Evolutionary conservation across 1,284 basidiomycete genomes (phyloP), one percentile per base, ranked within the genome.

Genomic region (Malassezia yamatoensis): DNA sequence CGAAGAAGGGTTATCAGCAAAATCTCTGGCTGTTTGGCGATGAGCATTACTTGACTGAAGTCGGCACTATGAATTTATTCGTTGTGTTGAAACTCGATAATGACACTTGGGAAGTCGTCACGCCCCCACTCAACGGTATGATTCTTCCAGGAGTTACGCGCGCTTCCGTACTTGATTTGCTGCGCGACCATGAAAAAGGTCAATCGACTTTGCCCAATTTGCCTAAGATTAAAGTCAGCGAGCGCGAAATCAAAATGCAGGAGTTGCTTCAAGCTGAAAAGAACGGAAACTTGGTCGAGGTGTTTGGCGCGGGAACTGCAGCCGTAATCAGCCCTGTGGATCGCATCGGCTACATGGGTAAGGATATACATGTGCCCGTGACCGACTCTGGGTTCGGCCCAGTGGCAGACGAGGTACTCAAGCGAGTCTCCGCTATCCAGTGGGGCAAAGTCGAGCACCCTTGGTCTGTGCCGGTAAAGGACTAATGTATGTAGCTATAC

Each of bases 121-220:
- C 72, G 10, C 90, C 93, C 10, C 89, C 91, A 5, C 81, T 96
- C 39, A 88, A 89, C 70, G 91, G 91, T 53, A 86, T 94, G 80
- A 90, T 98, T 69, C 84, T 99, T 13, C 91, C 93, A 11, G 93
- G 93, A 60, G 86, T 99, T 16, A 96, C 91, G 8, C 85, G 93
- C 60, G 90, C 96, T 76, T 69, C 67, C 24, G 85, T 94, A 42
- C 82, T 98, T 37, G 72, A 81, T 9, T 83, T 98, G 49, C 87
- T 88, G 1, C 82, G 84, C 40, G 83, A 82, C 16, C 93, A 96
- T 73, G 74, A 78, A 3, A 75, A 77, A 2, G 80, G 83, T 3
- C 83, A 85, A 49, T 74, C 81, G 5, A 57, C 70, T 10, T 43
- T 74, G 46, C 54, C 66, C 42, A 51, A 52, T 10, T 47, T 72